Percentiles rank a stretch among this genome's conserved stretches.
phyloP scores from a whole-genome alignment of 1,284 basidiomycete genomes.

The Malassezia globosa region DNA sequence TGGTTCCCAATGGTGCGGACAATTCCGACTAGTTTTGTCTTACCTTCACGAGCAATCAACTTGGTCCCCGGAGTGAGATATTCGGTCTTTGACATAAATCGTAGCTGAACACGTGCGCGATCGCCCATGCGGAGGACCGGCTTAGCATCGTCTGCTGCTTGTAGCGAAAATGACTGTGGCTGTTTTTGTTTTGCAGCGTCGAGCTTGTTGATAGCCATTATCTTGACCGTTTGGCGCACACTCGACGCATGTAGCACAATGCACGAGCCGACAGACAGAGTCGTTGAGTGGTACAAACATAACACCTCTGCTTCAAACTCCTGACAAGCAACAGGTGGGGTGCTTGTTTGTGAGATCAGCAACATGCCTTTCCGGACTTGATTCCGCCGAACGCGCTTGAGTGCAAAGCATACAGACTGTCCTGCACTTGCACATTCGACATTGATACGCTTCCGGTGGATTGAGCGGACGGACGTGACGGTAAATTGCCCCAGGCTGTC shows the following conservation, averaged over 20 bases:
- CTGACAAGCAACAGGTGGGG: conserved; percentile 28
- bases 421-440: conserved; percentile 76
- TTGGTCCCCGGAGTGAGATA: conserved; percentile 42
- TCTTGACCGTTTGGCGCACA: conserved; percentile 43
- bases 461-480: conserved; percentile 70
- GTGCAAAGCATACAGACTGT: conserved; percentile 82
- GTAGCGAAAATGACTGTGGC: conserved; percentile 12
- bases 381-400: conserved; percentile 74
- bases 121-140: conserved; percentile 43
- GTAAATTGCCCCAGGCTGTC: conserved; percentile 84
- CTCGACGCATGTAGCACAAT: conserved; percentile 44
- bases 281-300: conserved; percentile 45
- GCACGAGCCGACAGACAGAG: conserved; percentile 38
- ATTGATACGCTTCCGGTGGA: conserved; percentile 81
- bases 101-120: conserved; percentile 35
- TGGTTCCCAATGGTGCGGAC: conserved; percentile 30
- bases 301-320: conserved; percentile 44
- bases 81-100: conserved; percentile 37
- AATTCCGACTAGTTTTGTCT: conserved; percentile 42
- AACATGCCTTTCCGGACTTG: conserved; percentile 71
- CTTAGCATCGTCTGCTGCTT: conserved; percentile 17
- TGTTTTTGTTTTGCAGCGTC: conserved; percentile 16
- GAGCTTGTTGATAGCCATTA: conserved; percentile 36
- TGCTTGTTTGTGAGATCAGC: conserved; percentile 51
- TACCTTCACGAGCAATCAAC: conserved; percentile 40